Percentiles rank a stretch among this genome's conserved stretches.
Conservation (phyloP, 352 stramenopile genomes). For the Peronospora destructor region DNA sequence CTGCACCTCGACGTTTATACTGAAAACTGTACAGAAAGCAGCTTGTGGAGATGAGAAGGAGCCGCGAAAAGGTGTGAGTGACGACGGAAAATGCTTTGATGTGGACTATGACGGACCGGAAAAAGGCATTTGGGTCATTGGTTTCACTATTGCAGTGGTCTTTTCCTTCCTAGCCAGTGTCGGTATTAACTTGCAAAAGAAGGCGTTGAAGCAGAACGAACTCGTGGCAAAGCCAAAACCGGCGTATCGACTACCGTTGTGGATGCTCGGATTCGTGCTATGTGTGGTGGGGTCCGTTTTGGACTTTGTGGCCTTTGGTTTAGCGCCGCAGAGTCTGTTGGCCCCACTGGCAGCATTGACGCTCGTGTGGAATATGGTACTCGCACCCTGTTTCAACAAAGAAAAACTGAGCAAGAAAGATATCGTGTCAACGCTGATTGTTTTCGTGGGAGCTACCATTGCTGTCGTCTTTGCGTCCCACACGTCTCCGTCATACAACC, state of each 20-base stretch:
- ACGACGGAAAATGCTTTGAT: constrained; percentile 64
- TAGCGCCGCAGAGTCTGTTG: constrained; percentile 85
- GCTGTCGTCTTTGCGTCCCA: constrained; percentile 80
- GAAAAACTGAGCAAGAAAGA: constrained; percentile 79
- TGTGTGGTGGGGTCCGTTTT: constrained; percentile 77
- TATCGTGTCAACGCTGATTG: constrained; percentile 72
- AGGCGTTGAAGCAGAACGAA: constrained; percentile 79
- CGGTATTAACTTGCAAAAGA: constrained; percentile 83
- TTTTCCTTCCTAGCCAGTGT: constrained; percentile 80
- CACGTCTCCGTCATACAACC: constrained; percentile 75
- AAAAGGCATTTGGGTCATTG: constrained; percentile 65
- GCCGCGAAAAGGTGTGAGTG: constrained; percentile 27
- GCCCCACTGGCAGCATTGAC: constrained; percentile 84
- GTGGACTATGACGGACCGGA: constrained; percentile 55
- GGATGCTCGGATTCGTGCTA: constrained; percentile 76
- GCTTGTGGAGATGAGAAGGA: constrained; percentile 32
- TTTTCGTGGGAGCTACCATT: constrained; percentile 77
- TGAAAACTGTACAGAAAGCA: constrained; percentile 9
- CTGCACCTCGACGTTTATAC: constrained; percentile 22
- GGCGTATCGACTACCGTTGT: constrained; percentile 75
- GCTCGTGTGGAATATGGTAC: constrained; percentile 89
- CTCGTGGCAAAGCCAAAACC: constrained; percentile 34
- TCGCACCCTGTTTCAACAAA: constrained; percentile 84
- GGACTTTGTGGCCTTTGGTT: constrained; percentile 88
- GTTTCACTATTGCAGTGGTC: constrained; percentile 72